Percentiles rank a stretch among this genome's conserved stretches.
Evolutionary conservation across 2,329 filamentous ascomycete species (phyloP).

Genomic region (Pezicula rhizophila): DNA sequence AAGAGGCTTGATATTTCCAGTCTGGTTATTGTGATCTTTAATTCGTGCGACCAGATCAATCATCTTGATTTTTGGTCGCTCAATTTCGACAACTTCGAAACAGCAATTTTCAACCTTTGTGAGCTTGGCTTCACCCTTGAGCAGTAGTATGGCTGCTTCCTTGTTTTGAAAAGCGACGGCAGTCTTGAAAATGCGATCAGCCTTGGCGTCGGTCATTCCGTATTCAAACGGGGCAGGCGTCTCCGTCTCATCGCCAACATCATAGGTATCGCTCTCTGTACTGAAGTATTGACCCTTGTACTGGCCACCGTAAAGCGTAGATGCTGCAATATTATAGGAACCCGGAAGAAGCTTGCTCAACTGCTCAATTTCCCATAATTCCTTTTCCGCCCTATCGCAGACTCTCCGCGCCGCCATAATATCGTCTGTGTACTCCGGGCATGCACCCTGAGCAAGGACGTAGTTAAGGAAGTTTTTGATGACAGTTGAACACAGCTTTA

Average conservation of each 20-base stretch:
- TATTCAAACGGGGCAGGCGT: slow-evolving; percentile 19
- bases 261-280: slow-evolving; percentile 6
- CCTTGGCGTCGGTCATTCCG: slow-evolving; percentile 29
- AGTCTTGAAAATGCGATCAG: slow-evolving; percentile 37
- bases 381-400: slow-evolving; percentile 59
- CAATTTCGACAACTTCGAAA: slow-evolving; percentile 54
- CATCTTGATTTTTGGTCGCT: slow-evolving; percentile 35
- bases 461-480: slow-evolving; percentile 87
- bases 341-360: slow-evolving; percentile 59
- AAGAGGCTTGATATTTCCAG: slow-evolving; percentile 32
- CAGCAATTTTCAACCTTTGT: slow-evolving; percentile 44
- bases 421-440: slow-evolving; percentile 68
- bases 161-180: slow-evolving; percentile 34
- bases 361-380: slow-evolving; percentile 55
- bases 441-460: slow-evolving; percentile 76
- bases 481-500: slow-evolving; percentile 59
- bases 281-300: slow-evolving; percentile 13
- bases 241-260: slow-evolving; percentile 14
- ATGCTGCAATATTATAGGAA: slow-evolving; percentile 72
- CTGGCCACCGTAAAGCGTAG: slow-evolving; percentile 56
- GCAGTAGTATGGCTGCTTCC: slow-evolving; percentile 28
- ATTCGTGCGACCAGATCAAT: slow-evolving; percentile 39
- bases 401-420: slow-evolving; percentile 59
- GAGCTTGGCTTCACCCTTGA: slow-evolving; percentile 32
- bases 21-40: slow-evolving; percentile 27